Base-by-base conservation (phyloP, 139 green algal species). In the Chlamydomonas asymmetrica region DNA sequence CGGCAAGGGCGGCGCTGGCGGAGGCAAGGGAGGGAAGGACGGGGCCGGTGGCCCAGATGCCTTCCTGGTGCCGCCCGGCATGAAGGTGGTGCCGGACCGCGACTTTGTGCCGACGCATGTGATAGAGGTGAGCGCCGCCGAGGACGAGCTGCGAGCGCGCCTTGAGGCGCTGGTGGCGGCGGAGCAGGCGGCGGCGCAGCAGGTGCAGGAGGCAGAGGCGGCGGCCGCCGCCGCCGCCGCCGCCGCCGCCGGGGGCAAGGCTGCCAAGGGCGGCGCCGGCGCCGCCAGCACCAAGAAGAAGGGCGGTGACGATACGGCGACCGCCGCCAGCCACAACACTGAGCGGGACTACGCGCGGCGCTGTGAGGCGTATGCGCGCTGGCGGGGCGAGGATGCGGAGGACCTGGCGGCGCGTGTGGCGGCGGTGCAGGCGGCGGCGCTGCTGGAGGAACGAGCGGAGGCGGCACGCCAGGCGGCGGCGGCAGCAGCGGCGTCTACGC, bases 271-370 rank as follows among this genome's bases (percentile, higher is more conserved):
- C 9, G 57, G 73, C 32, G 3, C 49, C n/a, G 45, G 18, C 13
- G 34, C 50, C 25, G 54, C 49, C 18, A n/a, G n/a, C n/a, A n/a
- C n/a, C n/a, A n/a, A n/a, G n/a, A n/a, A n/a, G n/a, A n/a, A n/a
- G n/a, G n/a, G n/a, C n/a, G n/a, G n/a, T n/a, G n/a, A n/a, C n/a
- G n/a, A n/a, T n/a, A n/a, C n/a, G n/a, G 23, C 16, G 13, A 5
- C 37, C 35, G 37, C 49, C 7, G 18, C 61, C 32, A 22, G 52
- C n/a, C 82, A 88, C 75, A 86, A 91, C 70, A 85, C 70, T 38
- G 83, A 87, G 49, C 73, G 75, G 43, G 83, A 85, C 32, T 89
- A 83, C 45, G n/a, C 1, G 23, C 65, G 78, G 29, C 62, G 80
- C 5, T 32, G 71, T 54, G 75, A 80, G 25, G 64, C 66, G 5